A percentile compares a stretch with the other conserved stretches of the same genome.
Conservation (phyloP, 306 rosid species). For the Cucurbita ficifolia region DNA sequence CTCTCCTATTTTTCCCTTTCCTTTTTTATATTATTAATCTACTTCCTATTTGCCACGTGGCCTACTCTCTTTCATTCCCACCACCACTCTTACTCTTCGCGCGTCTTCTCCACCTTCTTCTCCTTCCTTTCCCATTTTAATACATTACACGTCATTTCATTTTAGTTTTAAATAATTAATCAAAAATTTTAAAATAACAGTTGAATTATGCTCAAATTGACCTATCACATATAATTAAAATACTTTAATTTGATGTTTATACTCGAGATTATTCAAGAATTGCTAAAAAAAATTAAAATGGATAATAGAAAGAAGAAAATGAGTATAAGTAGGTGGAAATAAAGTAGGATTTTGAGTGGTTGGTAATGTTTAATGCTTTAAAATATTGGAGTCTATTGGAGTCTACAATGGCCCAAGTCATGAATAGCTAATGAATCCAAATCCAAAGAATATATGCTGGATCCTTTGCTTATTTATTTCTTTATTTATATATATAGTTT, state of each 20-base stretch:
- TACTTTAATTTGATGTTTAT: no score
- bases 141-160: no score
- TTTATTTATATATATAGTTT: not conserved
- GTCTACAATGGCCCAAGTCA: not conserved
- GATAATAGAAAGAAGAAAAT: not conserved
- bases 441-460: constrained; percentile 1
- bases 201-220: no score
- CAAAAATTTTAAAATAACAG: no score
- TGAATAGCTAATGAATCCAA: not conserved
- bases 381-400: not conserved
- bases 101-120: not conserved
- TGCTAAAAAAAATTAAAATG: no score
- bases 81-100: not conserved
- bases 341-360: not conserved
- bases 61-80: not conserved
- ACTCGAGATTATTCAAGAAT: no score
- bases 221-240: no score
- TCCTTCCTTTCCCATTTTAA: no score
- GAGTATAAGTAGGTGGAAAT: not conserved
- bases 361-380: not conserved
- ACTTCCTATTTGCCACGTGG: not conserved
- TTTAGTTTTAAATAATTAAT: no score
- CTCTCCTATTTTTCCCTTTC: not conserved
- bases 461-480: not conserved
- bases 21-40: not conserved